Evolutionary conservation across 2,329 filamentous ascomycete genomes (phyloP).

Genomic region (Tothia fuscella): DNA sequence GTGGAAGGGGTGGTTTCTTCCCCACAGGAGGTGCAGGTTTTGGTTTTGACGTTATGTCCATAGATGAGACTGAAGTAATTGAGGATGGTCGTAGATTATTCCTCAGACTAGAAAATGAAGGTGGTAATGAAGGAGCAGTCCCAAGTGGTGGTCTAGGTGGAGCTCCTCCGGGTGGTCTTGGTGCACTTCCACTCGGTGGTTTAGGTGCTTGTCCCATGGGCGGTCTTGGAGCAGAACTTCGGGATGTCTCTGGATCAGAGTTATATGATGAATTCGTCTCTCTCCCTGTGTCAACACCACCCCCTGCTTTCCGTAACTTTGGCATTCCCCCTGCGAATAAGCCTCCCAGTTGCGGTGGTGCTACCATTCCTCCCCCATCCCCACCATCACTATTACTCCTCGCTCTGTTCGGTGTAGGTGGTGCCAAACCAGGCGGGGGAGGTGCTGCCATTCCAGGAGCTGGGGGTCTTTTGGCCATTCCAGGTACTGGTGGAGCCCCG

Average conservation of each 20-base stretch:
- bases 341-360: conserved; percentile 71
- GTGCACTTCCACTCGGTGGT: conserved; percentile 36
- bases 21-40: conserved; percentile 59
- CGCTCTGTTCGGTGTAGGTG: conserved; percentile 59
- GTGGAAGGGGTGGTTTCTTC: conserved; percentile 56
- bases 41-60: conserved; percentile 42
- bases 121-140: conserved; percentile 44
- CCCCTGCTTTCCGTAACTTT: conserved; percentile 79
- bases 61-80: conserved; percentile 44
- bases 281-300: conserved; percentile 50
- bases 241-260: conserved; percentile 61
- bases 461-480: conserved; percentile 26
- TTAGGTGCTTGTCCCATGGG: conserved; percentile 39
- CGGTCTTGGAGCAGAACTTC: conserved; percentile 40
- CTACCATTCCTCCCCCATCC: conserved; percentile 36
- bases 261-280: conserved; percentile 60
- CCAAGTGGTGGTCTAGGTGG: conserved; percentile 32
- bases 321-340: conserved; percentile 92
- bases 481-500: conserved; percentile 73
- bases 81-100: conserved; percentile 42
- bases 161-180: conserved; percentile 30
- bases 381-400: conserved; percentile 68
- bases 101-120: conserved; percentile 39
- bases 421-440: conserved; percentile 54
- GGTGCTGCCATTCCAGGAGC: conserved; percentile 23